These are phyloP conservation scores for Amphirosellinia nigrospora DNA, from an alignment of 495 filamentous ascomycete species.

Conservation along the genomic window DNA sequence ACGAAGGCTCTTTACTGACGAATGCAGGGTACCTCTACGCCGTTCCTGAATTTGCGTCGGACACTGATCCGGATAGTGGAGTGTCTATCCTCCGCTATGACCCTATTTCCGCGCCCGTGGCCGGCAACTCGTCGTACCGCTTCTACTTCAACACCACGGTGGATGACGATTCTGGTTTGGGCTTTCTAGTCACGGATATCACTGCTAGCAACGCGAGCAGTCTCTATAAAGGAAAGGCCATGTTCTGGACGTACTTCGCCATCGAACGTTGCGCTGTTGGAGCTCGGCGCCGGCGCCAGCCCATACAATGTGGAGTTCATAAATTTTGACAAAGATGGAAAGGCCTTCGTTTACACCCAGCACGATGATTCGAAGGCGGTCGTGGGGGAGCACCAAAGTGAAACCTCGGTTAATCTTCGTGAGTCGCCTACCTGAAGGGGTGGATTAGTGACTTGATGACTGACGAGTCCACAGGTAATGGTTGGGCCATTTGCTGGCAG, in stretches of 20 bases:
- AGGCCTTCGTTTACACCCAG: constrained; percentile 13
- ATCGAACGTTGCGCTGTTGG: constrained; percentile 18
- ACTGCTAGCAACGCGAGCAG: not conserved
- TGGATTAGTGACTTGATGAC: constrained; percentile 5
- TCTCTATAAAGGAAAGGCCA: constrained; percentile 17
- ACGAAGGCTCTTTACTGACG: constrained; percentile 8
- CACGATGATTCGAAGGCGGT: constrained; percentile 16
- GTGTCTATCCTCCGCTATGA: constrained; percentile 20
- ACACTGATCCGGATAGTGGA: constrained; percentile 3
- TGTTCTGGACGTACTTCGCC: constrained; percentile 22
- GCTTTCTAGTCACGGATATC: constrained; percentile 23
- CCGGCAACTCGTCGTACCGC: constrained; percentile 18
- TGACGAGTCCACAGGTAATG: constrained; percentile 17
- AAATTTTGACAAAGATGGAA: constrained; percentile 15
- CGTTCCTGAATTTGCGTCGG: constrained; percentile 15
- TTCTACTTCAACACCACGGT: constrained; percentile 15
- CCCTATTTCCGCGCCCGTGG: constrained; percentile 7
- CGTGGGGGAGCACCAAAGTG: not conserved
- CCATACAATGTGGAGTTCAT: constrained; percentile 4
- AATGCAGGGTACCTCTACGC: constrained; percentile 21
- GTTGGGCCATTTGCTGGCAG: constrained; percentile 20
- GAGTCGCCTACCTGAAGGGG: constrained; percentile 7
- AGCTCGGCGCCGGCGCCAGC: constrained; percentile 15
- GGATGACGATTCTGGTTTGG: not conserved
- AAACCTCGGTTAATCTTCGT: constrained; percentile 9